Base-by-base conservation (phyloP, 768 basidiomycete species). In the Termitomyces titanicus region DNA sequence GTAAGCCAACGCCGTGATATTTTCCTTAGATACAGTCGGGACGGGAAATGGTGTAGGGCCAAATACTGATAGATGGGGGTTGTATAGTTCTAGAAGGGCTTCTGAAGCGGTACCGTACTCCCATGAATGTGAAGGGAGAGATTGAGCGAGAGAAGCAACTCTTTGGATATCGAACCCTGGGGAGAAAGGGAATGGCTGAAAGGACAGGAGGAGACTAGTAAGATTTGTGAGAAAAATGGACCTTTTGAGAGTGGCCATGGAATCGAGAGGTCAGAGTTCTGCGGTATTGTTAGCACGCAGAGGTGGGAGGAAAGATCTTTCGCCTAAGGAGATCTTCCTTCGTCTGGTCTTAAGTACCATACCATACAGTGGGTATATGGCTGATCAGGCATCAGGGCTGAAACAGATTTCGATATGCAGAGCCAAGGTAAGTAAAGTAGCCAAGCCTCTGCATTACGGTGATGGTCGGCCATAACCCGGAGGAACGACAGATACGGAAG, bases 51-150 rank as follows among this genome's bases (percentile, higher is more conserved):
- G 68, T 0, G 46, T 35, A 1, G 65, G 43, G 8, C 74, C 73
- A 51, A 74, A 79, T 7, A 79, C 75, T 5, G 75, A 74, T 18
- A 72, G 53, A 0, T 67, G 54, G 1, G 76, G 73, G 48, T 75
- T 61, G 54, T 71, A 72, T 3, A 80, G 67, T 61, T 80, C 78
- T 0, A 79, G 68, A 0, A 79, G 65, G 0, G 77, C 73, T 55
- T 79, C 68, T 0, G 75, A 47, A 3, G 71, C 70, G 1, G 75
- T 72, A 2, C 79, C 79, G 53, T 63, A 78, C 53, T 80, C 78
- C 79, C 79, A 80, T 11, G 77, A 77, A 53, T 78, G 76, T 0
- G 73, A 68, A 2, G 78, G 74, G 3, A 79, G 63, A 6, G 70
- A 62, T 40, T 68, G 58, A 0, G 72, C 71, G n/a, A 70, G 60